Evolutionary conservation across 2,329 filamentous ascomycete species (phyloP), one percentile per base, ranked within the genome.

Genomic region (Phaeosphaeriaceae sp.): DNA sequence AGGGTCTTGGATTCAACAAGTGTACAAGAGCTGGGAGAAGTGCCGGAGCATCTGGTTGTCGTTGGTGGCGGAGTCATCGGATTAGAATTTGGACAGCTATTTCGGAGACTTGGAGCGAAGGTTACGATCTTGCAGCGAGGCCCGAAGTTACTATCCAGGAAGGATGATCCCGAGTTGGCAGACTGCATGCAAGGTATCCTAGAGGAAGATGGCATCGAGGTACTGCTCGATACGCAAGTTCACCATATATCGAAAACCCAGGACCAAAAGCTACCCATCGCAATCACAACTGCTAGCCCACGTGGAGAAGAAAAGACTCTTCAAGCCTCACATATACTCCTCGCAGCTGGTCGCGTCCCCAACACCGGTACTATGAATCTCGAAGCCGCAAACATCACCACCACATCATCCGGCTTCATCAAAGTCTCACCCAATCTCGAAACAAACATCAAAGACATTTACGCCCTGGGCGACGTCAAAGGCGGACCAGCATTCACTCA

Each of bases 401-500:
- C 76, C 6, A 78, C 79, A 4, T 41, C 63, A 1, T 73, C 67
- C 15, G 83, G 83, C 31, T 81, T 84, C 61, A 76, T 85, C 54
- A 59, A 72, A 7, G 78, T 80, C 19, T 78, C 82, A 51, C 70
- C 80, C 7, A 76, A 73, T 55, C 81, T 86, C 3, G 72, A 78
- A 48, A 86, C 83, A 0, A 76, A 72, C 20, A 75, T 74, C 0
- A 60, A 73, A 0, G 76, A 73, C 44, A 72, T 86, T 20, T 85
- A 81, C 62, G 83, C 80, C 1, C 64, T 85, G 1, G 84, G 84
- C 33, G 84, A 86, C 61, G 79, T 82, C 49, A 83, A 85, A 54
- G 83, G 83, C 46, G 79, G 79, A 0, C 81, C 83, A 7, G 82
- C 82, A 15, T 86, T 86, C 68, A 86, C 84, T 1, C 84, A 86